Evolutionary conservation across 2,329 filamentous ascomycete species (phyloP), one percentile per base, ranked within the genome.

Genomic region (Teratosphaeria gauchensis): DNA sequence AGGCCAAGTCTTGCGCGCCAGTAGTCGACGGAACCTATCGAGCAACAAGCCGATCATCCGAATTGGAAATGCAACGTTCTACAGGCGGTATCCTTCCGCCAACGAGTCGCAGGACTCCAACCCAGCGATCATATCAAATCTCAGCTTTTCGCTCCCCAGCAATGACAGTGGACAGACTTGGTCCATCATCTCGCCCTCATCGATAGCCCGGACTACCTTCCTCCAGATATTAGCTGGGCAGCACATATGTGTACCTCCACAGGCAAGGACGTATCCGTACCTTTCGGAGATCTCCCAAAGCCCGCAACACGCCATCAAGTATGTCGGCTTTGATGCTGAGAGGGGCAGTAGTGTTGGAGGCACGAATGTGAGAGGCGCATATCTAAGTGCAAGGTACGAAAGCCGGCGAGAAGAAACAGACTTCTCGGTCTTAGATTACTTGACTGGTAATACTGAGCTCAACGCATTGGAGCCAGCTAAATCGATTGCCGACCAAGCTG

Each of bases 311-410:
- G 90, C 90, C 0, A 87, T 99, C 59, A 86, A 87, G 65, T 92
- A 96, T 77, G 91, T 97, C 9, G 92, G 94, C 0, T 97, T 97
- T 69, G 89, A 90, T 68, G 85, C 84, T 1, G 88, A 92, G 65
- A 81, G 84, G 30, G 80, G 80, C 5, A 75, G 79, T 54, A 62
- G 54, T 33, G 75, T 82, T 14, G 75, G 82, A 5, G 80, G 81
- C 1, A 76, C 77, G n/a, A 78, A 79, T 5, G 80, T 82, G 0
- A 79, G 84, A n/a, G 88, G 88, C 21, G 86, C 90, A 4, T 96
- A 96, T 71, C 76, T 97, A 19, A 91, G 89, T 60, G 91, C 91
- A 16, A 82, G 94, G 46, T 99, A 97, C 72, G 94, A 99, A 78
- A 92, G 88, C 60, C 79, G 87, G 42, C 82, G 90, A 33, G 92